phyloP scores from a whole-genome alignment of 1,284 basidiomycete genomes.

The Schizopora paradoxa region DNA sequence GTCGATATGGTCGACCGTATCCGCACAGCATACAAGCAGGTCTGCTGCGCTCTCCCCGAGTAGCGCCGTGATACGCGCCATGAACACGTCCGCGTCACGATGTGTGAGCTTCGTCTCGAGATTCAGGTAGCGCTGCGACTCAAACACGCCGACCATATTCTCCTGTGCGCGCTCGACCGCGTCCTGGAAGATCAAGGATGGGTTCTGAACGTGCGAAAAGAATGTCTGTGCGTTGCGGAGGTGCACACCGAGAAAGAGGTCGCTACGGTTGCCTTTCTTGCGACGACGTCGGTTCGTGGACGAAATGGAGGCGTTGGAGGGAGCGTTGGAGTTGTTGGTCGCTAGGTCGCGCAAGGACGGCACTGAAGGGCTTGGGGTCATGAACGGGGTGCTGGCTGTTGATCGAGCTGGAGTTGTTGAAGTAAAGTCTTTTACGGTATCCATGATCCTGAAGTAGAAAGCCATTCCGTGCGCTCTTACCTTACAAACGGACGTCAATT shows the following conservation, averaged over 20 bases:
- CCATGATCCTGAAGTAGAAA: slow-evolving; percentile 58
- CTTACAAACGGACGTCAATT: slow-evolving; percentile 25
- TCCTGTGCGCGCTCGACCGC: slow-evolving; percentile 30
- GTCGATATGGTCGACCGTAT: slow-evolving; percentile 42
- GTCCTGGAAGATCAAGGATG: background rate
- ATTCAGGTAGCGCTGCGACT: slow-evolving; percentile 73
- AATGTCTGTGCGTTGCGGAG: slow-evolving; percentile 8
- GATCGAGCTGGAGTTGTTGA: slow-evolving; percentile 16
- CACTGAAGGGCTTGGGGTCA: slow-evolving; percentile 13
- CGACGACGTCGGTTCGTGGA: slow-evolving; percentile 2
- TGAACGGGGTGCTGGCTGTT: slow-evolving; percentile 22
- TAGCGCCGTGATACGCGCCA: slow-evolving; percentile 46
- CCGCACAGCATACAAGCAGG: slow-evolving; percentile 45
- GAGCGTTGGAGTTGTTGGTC: slow-evolving; percentile 20
- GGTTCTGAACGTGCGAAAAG: background rate
- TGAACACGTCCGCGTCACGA: slow-evolving; percentile 45
- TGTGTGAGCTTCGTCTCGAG: slow-evolving; percentile 59
- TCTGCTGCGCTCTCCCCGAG: slow-evolving; percentile 54
- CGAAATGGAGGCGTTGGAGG: slow-evolving; percentile 3
- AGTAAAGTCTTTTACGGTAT: slow-evolving; percentile 24
- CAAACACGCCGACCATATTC: slow-evolving; percentile 75
- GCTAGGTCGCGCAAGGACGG: slow-evolving; percentile 25
- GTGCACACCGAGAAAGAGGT: background rate
- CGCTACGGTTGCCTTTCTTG: background rate
- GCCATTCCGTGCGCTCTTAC: slow-evolving; percentile 61